Evolutionary conservation across 371 early-diverging fungal species (phyloP), one percentile per base, ranked within the genome.

Genomic region (Haplosporangium sp.): DNA sequence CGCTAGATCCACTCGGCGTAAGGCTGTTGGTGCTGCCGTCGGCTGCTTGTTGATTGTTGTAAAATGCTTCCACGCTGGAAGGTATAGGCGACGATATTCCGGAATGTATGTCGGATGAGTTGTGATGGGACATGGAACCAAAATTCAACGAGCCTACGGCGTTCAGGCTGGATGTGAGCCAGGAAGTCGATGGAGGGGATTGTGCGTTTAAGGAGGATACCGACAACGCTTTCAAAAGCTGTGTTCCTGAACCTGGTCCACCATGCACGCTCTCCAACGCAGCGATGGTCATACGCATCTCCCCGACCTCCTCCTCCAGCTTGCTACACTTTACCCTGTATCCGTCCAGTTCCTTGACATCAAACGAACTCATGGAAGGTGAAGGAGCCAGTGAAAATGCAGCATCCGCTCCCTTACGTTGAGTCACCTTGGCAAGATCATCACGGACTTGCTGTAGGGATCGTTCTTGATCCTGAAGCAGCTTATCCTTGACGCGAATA

Each of bases 401-500:
- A 41, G 38, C 54, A 14, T n/a, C 21, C 50, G 16, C 6, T 14
- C n/a, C 13, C 20, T 6, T n/a, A 18, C 2, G 6, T 16, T 54
- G 41, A 21, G 38, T 29, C 8, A 4, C 18, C 13, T 41, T 58
- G 6, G 23, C 43, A 18, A 62, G n/a, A 16, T 69, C 66, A 9
- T 42, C 13, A 1, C 48, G 61, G 1, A 16, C 38, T 51, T 62
- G 61, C 12, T 37, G 37, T 11, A 69, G 47, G 3, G 60, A 37
- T 37, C 57, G 46, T 23, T 65, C 75, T 20, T 65, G 75, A 7
- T 58, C 52, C n/a, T 50, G 62, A 9, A 79, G 55, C 18, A 79
- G 47, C 21, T 45, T 61, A 55, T 79, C 80, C 55, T 79, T 79
- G 66, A 58, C 63, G 0, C 73, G 73, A n/a, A 79, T 64, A n/a